A percentile compares a stretch with the other conserved stretches of the same genome.
Evolutionary conservation across 129 eudicot species (phyloP).

Genomic region (Silybum marianum): DNA sequence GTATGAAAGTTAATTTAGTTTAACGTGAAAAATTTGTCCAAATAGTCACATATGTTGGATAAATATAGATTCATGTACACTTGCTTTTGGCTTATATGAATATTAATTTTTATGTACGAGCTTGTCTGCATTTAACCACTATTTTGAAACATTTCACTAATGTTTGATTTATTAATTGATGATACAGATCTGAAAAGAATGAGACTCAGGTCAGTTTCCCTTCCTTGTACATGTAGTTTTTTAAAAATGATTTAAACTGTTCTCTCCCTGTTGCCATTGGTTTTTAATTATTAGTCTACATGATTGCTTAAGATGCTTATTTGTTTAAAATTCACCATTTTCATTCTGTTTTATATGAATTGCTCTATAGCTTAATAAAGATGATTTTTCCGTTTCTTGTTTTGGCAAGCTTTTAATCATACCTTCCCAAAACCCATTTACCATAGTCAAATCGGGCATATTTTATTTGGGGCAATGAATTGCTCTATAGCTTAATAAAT

Average conservation of each 20-base stretch:
- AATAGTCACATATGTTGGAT: too few species aligned
- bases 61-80: too few species aligned
- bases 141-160: neutral
- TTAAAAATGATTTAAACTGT: neutral
- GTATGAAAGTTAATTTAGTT: too few species aligned
- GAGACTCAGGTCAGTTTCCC: constrained; percentile 7
- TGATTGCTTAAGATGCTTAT: constrained; percentile 7
- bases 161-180: constrained; percentile 16
- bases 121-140: constrained; percentile 20
- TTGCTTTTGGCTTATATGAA: constrained; percentile 9
- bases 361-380: too few species aligned
- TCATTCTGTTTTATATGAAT: too few species aligned
- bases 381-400: neutral
- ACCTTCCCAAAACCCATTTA: neutral
- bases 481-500: neutral
- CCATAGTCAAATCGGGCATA: constrained; percentile 6
- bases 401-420: neutral
- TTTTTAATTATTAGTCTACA: neutral
- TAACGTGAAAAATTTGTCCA: too few species aligned
- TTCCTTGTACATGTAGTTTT: neutral
- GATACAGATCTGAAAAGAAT: constrained; percentile 7
- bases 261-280: constrained; percentile 18
- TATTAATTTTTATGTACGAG: constrained; percentile 9
- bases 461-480: too few species aligned
- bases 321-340: too few species aligned